phyloP scores from a whole-genome alignment of 352 stramenopile genomes.

The Phytophthora lateralis region DNA sequence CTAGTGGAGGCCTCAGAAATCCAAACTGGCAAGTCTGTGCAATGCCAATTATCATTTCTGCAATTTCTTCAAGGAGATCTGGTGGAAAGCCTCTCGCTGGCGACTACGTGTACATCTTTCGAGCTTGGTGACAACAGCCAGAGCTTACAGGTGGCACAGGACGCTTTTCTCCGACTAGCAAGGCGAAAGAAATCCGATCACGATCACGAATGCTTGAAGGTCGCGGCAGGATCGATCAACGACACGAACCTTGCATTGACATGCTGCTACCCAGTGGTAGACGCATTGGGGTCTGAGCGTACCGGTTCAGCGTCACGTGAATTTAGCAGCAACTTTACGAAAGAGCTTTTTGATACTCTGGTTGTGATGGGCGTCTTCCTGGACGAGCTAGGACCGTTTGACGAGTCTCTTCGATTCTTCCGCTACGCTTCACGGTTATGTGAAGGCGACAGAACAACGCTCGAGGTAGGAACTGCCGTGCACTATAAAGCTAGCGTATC shows the following conservation, averaged over 20 bases:
- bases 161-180: slow-evolving; percentile 26
- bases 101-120: slow-evolving; percentile 9
- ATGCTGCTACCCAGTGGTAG: slow-evolving; percentile 11
- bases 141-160: slow-evolving; percentile 31
- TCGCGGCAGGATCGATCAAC: slow-evolving; percentile 8
- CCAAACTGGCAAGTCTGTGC: not conserved
- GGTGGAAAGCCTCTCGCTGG: slow-evolving; percentile 4
- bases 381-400: slow-evolving; percentile 59
- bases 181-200: slow-evolving; percentile 22
- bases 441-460: slow-evolving; percentile 35
- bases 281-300: not conserved
- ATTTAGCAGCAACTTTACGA: slow-evolving; percentile 49
- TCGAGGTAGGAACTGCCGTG: slow-evolving; percentile 32
- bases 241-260: slow-evolving; percentile 4
- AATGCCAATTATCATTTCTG: slow-evolving; percentile 37
- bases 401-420: slow-evolving; percentile 55
- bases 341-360: slow-evolving; percentile 52
- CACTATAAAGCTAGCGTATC: not conserved
- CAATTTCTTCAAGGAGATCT: slow-evolving; percentile 40
- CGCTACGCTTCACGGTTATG: slow-evolving; percentile 38
- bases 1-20: not conserved
- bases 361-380: slow-evolving; percentile 70
- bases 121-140: slow-evolving; percentile 7
- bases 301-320: slow-evolving; percentile 2
- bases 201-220: slow-evolving; percentile 29